Conservation (phyloP, 2,329 filamentous ascomycete species). For the Huntiella abstrusa region DNA sequence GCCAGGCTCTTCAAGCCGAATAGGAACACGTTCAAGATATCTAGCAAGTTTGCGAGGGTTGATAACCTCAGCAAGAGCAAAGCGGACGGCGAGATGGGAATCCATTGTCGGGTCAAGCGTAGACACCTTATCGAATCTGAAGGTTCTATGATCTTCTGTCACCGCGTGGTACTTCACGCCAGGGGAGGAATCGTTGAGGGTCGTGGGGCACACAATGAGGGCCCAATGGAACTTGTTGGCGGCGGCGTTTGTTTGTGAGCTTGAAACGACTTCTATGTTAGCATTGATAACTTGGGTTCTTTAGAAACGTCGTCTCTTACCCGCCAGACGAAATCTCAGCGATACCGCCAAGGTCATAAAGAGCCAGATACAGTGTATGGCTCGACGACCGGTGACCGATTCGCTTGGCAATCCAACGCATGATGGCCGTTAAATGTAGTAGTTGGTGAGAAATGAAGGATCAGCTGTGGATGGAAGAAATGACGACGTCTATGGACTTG, state of each 20-base stretch:
- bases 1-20: background rate
- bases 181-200: background rate
- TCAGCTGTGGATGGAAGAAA: background rate
- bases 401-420: conserved; percentile 8
- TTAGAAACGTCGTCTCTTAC: background rate
- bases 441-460: background rate
- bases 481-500: background rate
- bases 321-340: background rate
- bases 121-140: too few relatives aligned
- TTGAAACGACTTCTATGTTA: too few relatives aligned
- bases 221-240: conserved; percentile 5
- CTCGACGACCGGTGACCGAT: conserved; percentile 2
- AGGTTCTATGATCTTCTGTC: background rate
- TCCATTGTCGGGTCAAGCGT: background rate
- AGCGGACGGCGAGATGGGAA: conserved; percentile 6
- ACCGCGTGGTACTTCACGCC: conserved; percentile 6
- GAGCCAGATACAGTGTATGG: conserved; percentile 6
- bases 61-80: conserved; percentile 8
- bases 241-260: too few relatives aligned
- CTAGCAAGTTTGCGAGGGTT: conserved; percentile 2
- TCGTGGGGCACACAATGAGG: conserved; percentile 4
- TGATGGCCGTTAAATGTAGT: background rate
- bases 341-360: conserved; percentile 5
- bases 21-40: conserved; percentile 1
- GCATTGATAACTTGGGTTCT: too few relatives aligned